phyloP scores from a whole-genome alignment of 805 yeast genomes.

The Metschnikowia cubensis region DNA sequence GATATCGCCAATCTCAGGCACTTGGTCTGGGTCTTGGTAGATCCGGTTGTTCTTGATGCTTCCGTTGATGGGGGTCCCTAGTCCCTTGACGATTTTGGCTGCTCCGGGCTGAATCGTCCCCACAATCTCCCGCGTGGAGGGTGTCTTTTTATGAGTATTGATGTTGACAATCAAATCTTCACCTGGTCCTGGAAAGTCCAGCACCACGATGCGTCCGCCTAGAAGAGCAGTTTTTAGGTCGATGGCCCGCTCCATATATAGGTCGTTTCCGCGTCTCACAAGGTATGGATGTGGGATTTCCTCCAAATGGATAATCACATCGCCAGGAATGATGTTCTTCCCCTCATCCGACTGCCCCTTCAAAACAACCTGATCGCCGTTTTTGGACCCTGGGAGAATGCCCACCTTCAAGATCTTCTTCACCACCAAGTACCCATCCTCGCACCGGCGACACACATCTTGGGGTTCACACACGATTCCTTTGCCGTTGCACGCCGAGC shows the following conservation, averaged over 20 bases:
- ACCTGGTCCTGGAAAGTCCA: slow-evolving; percentile 31
- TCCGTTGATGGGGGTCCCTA: slow-evolving; percentile 58
- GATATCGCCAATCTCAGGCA: slow-evolving; percentile 12
- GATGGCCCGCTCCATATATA: slow-evolving; percentile 42
- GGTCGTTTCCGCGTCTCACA: slow-evolving; percentile 42
- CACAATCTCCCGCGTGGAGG: slow-evolving; percentile 39
- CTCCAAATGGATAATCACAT: slow-evolving; percentile 54
- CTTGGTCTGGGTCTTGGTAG: slow-evolving; percentile 16
- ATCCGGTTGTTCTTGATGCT: slow-evolving; percentile 22
- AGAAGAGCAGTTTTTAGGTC: slow-evolving; percentile 52
- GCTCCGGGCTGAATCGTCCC: slow-evolving; percentile 51
- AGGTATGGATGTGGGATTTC: slow-evolving; percentile 37
- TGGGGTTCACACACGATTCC: slow-evolving; percentile 24
- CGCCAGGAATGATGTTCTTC: slow-evolving; percentile 57
- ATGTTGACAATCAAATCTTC: slow-evolving; percentile 27
- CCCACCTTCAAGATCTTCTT: slow-evolving; percentile 49
- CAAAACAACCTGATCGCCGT: slow-evolving; percentile 50
- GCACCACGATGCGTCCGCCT: slow-evolving; percentile 48
- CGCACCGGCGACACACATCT: slow-evolving; percentile 26
- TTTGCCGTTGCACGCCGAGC: slow-evolving; percentile 33
- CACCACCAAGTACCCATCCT: slow-evolving; percentile 41
- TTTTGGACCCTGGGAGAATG: slow-evolving; percentile 53
- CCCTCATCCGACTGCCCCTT: slow-evolving; percentile 68
- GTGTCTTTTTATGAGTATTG: slow-evolving; percentile 33
- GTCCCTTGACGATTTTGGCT: slow-evolving; percentile 45